phyloP scores from a whole-genome alignment of 192 early-diverging fungal genomes.

The Podila clonocystis region DNA sequence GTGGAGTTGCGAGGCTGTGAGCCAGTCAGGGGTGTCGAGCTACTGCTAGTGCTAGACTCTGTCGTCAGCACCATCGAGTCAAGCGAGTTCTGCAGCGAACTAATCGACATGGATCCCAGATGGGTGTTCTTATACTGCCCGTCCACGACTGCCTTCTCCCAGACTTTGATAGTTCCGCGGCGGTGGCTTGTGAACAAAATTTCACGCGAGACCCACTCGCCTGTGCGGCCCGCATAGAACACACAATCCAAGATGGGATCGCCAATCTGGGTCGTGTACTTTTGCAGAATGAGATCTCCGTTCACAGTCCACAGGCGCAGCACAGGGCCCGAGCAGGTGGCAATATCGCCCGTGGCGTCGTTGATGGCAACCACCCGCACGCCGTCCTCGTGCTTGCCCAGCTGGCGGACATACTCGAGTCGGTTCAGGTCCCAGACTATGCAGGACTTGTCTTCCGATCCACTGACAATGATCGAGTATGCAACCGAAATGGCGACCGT shows the following conservation, averaged over 20 bases:
- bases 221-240: slow-evolving; percentile 60
- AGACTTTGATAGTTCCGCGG: slow-evolving; percentile 63
- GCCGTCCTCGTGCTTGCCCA: slow-evolving; percentile 61
- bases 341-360: slow-evolving; percentile 74
- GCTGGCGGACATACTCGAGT: slow-evolving; percentile 67
- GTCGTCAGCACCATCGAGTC: slow-evolving; percentile 7
- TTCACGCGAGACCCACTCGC: slow-evolving; percentile 60
- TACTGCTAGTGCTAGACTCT: not conserved
- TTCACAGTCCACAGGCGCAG: slow-evolving; percentile 72
- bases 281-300: slow-evolving; percentile 67
- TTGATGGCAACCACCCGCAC: slow-evolving; percentile 63
- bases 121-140: slow-evolving; percentile 16
- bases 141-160: slow-evolving; percentile 32
- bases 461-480: slow-evolving; percentile 68
- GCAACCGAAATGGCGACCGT: slow-evolving; percentile 62
- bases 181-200: slow-evolving; percentile 67
- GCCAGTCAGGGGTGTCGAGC: too few relatives aligned
- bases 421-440: slow-evolving; percentile 76
- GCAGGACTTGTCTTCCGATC: slow-evolving; percentile 69
- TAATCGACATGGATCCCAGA: slow-evolving; percentile 12
- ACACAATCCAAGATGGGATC: slow-evolving; percentile 64
- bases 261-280: slow-evolving; percentile 55
- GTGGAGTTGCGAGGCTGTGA: too few relatives aligned
- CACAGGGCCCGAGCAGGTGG: slow-evolving; percentile 65
- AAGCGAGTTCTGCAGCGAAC: slow-evolving; percentile 19